Conservation (phyloP, 2,329 filamentous ascomycete species). For the Penicillium sp. region DNA sequence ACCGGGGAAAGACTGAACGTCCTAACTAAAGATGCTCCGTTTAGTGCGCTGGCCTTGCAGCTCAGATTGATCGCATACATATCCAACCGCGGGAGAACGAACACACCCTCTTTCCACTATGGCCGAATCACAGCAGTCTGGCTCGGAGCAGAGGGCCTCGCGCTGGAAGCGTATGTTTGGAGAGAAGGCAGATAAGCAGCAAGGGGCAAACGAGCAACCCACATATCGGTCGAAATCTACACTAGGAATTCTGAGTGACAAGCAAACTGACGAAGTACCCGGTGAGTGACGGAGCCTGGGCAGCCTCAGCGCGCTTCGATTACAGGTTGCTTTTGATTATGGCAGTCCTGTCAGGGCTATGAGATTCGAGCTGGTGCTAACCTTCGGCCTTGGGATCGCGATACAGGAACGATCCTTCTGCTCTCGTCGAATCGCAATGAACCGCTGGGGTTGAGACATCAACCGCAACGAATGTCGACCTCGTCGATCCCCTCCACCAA, state of each 20-base stretch:
- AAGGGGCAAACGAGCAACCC: constrained; percentile 14
- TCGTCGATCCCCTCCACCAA: constrained; percentile 53
- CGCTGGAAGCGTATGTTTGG: constrained; percentile 24
- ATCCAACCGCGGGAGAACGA: no score
- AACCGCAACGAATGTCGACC: constrained; percentile 59
- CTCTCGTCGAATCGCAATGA: constrained; percentile 61
- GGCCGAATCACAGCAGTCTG: background rate
- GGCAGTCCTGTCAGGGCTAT: no score
- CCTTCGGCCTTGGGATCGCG: no score
- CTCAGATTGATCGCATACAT: no score
- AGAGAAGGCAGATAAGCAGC: constrained; percentile 1
- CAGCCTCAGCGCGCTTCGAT: background rate
- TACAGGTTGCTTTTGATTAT: no score
- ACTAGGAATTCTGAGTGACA: constrained; percentile 80
- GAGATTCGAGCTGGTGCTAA: no score
- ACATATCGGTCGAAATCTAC: constrained; percentile 50
- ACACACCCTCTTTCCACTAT: no score
- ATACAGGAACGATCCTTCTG: constrained; percentile 59
- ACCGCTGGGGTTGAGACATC: constrained; percentile 58
- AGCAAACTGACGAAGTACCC: constrained; percentile 78
- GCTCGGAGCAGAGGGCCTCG: constrained; percentile 1
- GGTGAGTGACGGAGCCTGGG: constrained; percentile 52
- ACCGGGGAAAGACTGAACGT: no score
- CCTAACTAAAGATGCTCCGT: no score
- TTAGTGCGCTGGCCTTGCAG: no score